Evolutionary conservation across 1,139 yeast genomes (phyloP).

Genomic region (Hemisphaericaspora subhashii): DNA sequence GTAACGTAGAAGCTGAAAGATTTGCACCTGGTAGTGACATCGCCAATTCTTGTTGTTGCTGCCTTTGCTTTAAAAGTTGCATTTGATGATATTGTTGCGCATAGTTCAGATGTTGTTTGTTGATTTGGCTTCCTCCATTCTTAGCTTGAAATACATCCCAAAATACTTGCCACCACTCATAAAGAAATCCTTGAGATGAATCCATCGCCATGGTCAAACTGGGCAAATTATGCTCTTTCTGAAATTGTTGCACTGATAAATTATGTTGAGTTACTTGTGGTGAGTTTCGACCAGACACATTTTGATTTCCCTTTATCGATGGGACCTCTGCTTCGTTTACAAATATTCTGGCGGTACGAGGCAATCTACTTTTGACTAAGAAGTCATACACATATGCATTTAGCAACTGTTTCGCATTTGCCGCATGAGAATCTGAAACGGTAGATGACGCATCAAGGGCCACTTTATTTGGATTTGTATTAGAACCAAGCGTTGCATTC

Average conservation of each 20-base stretch:
- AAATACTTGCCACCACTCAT: conserved; percentile 96
- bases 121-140: conserved; percentile 32
- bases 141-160: conserved; percentile 93
- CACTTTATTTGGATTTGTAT: background rate
- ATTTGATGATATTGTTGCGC: conserved; percentile 75
- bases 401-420: conserved; percentile 63
- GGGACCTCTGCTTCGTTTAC: conserved; percentile 70
- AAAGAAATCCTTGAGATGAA: conserved; percentile 83
- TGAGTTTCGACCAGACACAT: conserved; percentile 20
- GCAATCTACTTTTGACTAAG: conserved; percentile 68
- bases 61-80: conserved; percentile 64
- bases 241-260: conserved; percentile 12
- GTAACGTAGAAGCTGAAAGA: conserved; percentile 17
- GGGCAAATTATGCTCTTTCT: conserved; percentile 45
- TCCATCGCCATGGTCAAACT: conserved; percentile 59
- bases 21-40: conserved; percentile 32
- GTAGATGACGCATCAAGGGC: conserved; percentile 18
- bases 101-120: conserved; percentile 41
- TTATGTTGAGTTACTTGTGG: conserved; percentile 17
- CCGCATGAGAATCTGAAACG: conserved; percentile 51
- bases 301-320: conserved; percentile 10
- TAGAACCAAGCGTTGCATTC: background rate
- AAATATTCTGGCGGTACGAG: conserved; percentile 71
- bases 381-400: conserved; percentile 89
- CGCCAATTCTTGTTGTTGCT: conserved; percentile 44